A percentile compares a stretch with the other conserved stretches of the same genome.
Evolutionary conservation across 768 basidiomycete genomes (phyloP).

Genomic region (Hericium rajendrae): DNA sequence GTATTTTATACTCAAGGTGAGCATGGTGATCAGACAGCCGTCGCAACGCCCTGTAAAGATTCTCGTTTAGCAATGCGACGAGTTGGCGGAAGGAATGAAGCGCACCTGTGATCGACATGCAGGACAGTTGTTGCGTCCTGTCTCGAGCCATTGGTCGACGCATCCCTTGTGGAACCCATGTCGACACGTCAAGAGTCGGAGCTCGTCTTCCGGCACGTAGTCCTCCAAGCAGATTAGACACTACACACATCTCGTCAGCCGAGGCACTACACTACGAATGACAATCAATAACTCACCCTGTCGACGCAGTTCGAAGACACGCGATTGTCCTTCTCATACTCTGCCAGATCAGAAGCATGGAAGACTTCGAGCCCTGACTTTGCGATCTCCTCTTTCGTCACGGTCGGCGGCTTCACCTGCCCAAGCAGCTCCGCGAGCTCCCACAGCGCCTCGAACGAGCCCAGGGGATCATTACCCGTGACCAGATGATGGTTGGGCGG

Average conservation of each 20-base stretch:
- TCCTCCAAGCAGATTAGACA: slow-evolving; percentile 83
- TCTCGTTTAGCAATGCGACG: too few relatives aligned
- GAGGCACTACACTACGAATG: neutral
- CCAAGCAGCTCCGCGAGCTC: slow-evolving; percentile 80
- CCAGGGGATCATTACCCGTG: slow-evolving; percentile 61
- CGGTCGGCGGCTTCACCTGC: slow-evolving; percentile 76
- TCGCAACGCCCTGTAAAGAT: neutral
- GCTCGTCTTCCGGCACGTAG: slow-evolving; percentile 66
- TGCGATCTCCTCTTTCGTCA: slow-evolving; percentile 75
- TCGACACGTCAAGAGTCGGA: slow-evolving; percentile 72
- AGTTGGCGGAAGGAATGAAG: neutral
- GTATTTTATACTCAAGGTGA: neutral
- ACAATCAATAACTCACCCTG: slow-evolving; percentile 38
- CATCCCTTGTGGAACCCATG: slow-evolving; percentile 89
- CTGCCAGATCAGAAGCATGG: slow-evolving; percentile 30
- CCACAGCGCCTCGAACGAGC: slow-evolving; percentile 73
- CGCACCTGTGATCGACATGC: slow-evolving; percentile 75
- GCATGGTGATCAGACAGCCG: neutral
- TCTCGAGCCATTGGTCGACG: slow-evolving; percentile 81
- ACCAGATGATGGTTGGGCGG: slow-evolving; percentile 85
- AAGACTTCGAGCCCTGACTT: slow-evolving; percentile 75
- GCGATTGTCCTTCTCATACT: slow-evolving; percentile 51
- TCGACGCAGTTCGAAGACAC: slow-evolving; percentile 71
- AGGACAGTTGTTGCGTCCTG: slow-evolving; percentile 83
- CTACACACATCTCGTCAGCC: slow-evolving; percentile 24